These are phyloP conservation scores for Fraxinus paxiana DNA, from an alignment of 305 asterid genomes.

Conservation along the genomic window DNA sequence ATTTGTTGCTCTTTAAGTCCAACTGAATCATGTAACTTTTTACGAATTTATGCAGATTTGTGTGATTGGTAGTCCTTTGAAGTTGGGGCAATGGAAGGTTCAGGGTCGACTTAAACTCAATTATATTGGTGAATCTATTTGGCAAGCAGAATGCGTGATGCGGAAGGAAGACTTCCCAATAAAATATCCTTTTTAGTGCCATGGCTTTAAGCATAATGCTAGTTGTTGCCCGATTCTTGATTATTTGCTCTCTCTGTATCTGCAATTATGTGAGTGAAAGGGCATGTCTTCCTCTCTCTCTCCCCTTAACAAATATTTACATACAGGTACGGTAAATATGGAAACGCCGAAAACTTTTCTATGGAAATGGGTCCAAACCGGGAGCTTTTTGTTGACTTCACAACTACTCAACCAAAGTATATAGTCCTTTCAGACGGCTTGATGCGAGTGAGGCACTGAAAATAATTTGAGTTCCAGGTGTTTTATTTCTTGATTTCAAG, in stretches of 20 bases:
- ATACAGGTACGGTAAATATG: constrained; percentile 74
- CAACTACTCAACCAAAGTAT: constrained; percentile 58
- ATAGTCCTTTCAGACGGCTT: constrained; percentile 78
- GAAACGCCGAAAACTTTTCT: constrained; percentile 41
- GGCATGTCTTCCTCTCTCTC: neutral
- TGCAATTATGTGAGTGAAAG: neutral
- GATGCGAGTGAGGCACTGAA: constrained; percentile 71
- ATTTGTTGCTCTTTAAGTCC: constrained; percentile 12
- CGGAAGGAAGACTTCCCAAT: constrained; percentile 75
- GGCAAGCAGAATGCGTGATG: constrained; percentile 70
- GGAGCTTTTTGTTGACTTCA: constrained; percentile 57
- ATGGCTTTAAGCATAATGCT: constrained; percentile 10
- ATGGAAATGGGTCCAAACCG: constrained; percentile 74
- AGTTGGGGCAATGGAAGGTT: constrained; percentile 81
- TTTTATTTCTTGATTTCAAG: constrained; percentile 6
- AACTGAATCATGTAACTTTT: constrained; percentile 14
- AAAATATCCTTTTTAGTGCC: constrained; percentile 67
- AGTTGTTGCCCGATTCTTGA: constrained; percentile 9
- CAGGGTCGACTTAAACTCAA: constrained; percentile 59
- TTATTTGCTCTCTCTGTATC: neutral
- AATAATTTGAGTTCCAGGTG: neutral
- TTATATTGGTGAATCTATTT: constrained; percentile 73
- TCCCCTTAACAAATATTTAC: constrained; percentile 58
- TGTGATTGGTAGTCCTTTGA: constrained; percentile 70
- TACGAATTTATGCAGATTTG: constrained; percentile 42